These are phyloP conservation scores for Trichoderma hamatum DNA, from an alignment of 2,329 filamentous ascomycete species.

Conservation along the genomic window DNA sequence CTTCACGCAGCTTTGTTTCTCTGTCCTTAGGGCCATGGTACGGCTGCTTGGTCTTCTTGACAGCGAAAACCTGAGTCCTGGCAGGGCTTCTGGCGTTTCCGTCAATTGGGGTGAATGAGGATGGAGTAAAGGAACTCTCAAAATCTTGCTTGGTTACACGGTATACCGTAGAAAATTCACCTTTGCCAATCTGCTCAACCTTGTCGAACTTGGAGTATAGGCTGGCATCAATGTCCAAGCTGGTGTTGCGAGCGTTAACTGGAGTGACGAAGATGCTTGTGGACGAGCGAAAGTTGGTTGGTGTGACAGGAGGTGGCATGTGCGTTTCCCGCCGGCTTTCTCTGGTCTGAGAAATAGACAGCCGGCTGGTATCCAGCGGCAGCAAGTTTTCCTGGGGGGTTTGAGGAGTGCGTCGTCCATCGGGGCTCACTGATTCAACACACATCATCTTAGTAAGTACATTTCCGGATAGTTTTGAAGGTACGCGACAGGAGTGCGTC, in stretches of 20 bases:
- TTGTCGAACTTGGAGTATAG: constrained; percentile 77
- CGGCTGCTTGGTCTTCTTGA: constrained; percentile 88
- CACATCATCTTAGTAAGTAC: constrained; percentile 55
- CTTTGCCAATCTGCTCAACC: constrained; percentile 78
- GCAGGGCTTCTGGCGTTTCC: constrained; percentile 56
- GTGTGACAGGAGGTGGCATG: constrained; percentile 71
- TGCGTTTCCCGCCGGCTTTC: constrained; percentile 41
- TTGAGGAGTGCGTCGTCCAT: constrained; percentile 66
- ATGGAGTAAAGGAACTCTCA: constrained; percentile 41
- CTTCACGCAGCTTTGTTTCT: constrained; percentile 82
- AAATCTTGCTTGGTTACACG: constrained; percentile 61
- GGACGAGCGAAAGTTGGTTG: constrained; percentile 64
- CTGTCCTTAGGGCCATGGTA: constrained; percentile 79
- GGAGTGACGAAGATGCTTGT: constrained; percentile 64
- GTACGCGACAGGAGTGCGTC: constrained; percentile 23
- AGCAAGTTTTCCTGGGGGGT: constrained; percentile 77
- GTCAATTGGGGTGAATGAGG: constrained; percentile 51
- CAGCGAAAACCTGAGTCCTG: constrained; percentile 73
- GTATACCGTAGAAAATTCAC: constrained; percentile 93
- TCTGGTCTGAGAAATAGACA: constrained; percentile 74
- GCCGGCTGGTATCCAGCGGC: constrained; percentile 76
- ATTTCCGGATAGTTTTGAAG: constrained; percentile 39
- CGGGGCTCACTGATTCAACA: constrained; percentile 63
- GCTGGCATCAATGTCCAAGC: constrained; percentile 71
- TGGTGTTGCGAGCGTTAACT: constrained; percentile 68